These are phyloP conservation scores for Boletus mariae DNA, from an alignment of 1,284 basidiomycete species.

Conservation along the genomic window DNA sequence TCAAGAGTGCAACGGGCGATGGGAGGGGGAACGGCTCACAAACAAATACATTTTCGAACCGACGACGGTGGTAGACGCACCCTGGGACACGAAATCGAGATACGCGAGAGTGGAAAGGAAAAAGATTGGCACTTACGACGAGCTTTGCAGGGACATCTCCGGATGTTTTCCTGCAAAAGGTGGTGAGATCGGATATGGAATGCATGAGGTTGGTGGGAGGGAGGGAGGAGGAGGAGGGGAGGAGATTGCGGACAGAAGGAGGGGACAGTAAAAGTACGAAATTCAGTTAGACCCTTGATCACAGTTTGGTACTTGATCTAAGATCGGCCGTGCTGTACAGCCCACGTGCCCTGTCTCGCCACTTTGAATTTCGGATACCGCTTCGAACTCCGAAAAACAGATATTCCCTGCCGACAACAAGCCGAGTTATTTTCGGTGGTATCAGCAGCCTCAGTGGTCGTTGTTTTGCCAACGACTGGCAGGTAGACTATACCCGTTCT, in stretches of 20 bases:
- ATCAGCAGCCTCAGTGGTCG: background rate
- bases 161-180: slow-evolving; percentile 76
- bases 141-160: slow-evolving; percentile 88
- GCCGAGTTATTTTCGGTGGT: background rate
- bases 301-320: slow-evolving; percentile 19
- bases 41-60: slow-evolving; percentile 84
- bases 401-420: slow-evolving; percentile 9
- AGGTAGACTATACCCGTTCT: background rate
- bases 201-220: slow-evolving; percentile 43
- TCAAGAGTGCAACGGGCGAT: background rate
- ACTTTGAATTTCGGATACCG: slow-evolving; percentile 9
- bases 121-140: slow-evolving; percentile 56
- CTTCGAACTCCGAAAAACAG: slow-evolving; percentile 15
- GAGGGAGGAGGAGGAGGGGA: background rate
- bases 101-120: background rate
- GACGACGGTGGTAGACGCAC: slow-evolving; percentile 80
- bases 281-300: slow-evolving; percentile 4
- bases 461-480: background rate
- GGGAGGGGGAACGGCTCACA: slow-evolving; percentile 42
- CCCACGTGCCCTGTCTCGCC: slow-evolving; percentile 22
- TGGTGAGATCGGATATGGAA: slow-evolving; percentile 85
- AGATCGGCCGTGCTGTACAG: slow-evolving; percentile 19
- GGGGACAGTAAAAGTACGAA: slow-evolving; percentile 24
- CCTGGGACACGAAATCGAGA: slow-evolving; percentile 39
- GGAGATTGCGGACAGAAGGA: slow-evolving; percentile 9